Conservation (phyloP, 305 asterid genomes). For the Solanum hybrid region DNA sequence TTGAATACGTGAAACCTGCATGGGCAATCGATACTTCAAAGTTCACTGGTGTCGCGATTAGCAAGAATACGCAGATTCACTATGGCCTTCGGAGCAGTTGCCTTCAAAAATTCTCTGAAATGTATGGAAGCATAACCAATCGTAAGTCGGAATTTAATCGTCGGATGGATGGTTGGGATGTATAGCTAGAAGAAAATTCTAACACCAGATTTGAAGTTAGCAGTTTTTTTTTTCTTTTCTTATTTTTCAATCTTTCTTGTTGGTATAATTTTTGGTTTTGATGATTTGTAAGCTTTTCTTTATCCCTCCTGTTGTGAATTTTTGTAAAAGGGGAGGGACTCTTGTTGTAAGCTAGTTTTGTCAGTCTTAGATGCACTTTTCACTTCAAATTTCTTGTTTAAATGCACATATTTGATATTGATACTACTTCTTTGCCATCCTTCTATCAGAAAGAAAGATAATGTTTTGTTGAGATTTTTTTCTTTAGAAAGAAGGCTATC, state of each 20-base stretch:
- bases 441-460: not conserved
- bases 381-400: not conserved
- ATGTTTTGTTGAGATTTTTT: not conserved
- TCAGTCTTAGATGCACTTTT: conserved; percentile 6
- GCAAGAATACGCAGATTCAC: conserved; percentile 73
- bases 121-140: conserved; percentile 54
- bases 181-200: conserved; percentile 27
- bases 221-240: not conserved
- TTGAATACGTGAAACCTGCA: conserved; percentile 75
- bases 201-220: conserved; percentile 13
- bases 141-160: conserved; percentile 50
- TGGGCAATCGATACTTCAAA: conserved; percentile 87
- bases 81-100: conserved; percentile 73
- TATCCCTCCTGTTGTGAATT: conserved; percentile 18
- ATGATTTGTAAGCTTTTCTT: not conserved
- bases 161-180: conserved; percentile 94
- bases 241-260: not conserved
- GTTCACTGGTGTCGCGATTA: conserved; percentile 76
- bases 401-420: not conserved
- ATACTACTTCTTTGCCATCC: not conserved
- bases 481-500: not conserved
- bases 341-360: conserved; percentile 7
- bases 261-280: conserved; percentile 6
- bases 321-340: conserved; percentile 5
- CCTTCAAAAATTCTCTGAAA: conserved; percentile 40